Evolutionary conservation across 2,329 filamentous ascomycete genomes (phyloP), one percentile per base, ranked within the genome.

Genomic region (Diatrype stigma): DNA sequence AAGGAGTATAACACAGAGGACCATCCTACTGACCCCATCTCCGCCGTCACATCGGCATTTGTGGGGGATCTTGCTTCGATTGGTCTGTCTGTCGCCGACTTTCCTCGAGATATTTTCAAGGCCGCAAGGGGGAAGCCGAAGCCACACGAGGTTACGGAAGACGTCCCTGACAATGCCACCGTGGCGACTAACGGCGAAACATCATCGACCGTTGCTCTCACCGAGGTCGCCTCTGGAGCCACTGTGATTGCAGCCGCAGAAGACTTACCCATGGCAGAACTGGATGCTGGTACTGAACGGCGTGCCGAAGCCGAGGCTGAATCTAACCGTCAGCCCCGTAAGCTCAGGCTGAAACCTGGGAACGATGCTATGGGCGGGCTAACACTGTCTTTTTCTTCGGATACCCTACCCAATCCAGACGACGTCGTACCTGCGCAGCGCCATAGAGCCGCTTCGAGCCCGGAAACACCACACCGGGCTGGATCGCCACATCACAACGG

Each of bases 51-150:
- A 0, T 82, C 84, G 42, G 89, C 91, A 0, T 70, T 96, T 1
- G 74, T 96, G n/a, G 87, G 88, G 6, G 93, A 92, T n/a, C 75
- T 94, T 45, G 85, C 87, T 23, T 87, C 81, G 37, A 85, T 96
- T 51, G 82, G 89, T 61, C 87, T 95, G 80, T 89, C 90, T 1
- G 78, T 96, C 38, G 89, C 89, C 1, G 90, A 96, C 62, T 79
- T 86, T 58, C 82, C 82, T 2, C 70, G 78, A 17, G 78, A 82
- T 52, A 66, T 84, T 5, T 81, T 83, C 66, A 78, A 74, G 54
- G 56, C 62, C 11, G 59, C 59, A 16, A 57, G 50, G 28, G 47
- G 50, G 1, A 52, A 52, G n/a, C 56, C 60, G 46, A 22, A 45
- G 48, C 7, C 44, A 2, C 46, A 60, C 38, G 47, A 60, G 37